Evolutionary conservation across 257 asterid genomes (phyloP), one percentile per base, ranked within the genome.

Genomic region (Capsicum rhomboideum): DNA sequence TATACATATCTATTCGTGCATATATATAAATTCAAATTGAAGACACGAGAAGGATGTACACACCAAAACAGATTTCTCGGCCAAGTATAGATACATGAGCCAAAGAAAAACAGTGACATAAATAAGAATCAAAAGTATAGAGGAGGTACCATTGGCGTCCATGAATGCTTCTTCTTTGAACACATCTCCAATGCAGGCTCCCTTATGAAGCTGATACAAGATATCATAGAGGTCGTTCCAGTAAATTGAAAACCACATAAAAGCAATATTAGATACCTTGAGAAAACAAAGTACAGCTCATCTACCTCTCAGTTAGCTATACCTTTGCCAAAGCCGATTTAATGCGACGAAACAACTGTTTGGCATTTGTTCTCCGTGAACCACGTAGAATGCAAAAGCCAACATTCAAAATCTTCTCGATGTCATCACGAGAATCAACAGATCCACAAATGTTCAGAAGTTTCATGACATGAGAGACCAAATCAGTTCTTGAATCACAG

Each of bases 401-500:
- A 81, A 92, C 83, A 80, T 82, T 86, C 84, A 96, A 86, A 74
- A 93, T 87, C 88, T 88, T 91, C 87, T 88, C 93, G 40, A 92
- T 72, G 52, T 86, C 88, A 31, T 91, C 90, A 26, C 79, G 86
- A 9, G 93, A 92, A 69, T 53, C 89, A 89, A 86, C 63, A 44
- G 94, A 80, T 85, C 91, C 89, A 84, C 94, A 92, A 28, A 82
- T 83, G 44, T 88, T 50, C 53, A 93, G 53, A 87, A 93, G 91
- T 80, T 88, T 91, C n/a, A 31, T 68, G 75, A 92, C 90, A 87
- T 91, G 94, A 12, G 92, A 82, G 86, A 94, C 90, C 53, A 96
- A 90, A 85, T 92, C 96, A 8, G 94, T 87, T 85, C 87, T 94
- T 4, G 97, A 91, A 88, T 94, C 98, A 90, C 99, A 96, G 21